Conservation (phyloP, 2,329 filamentous ascomycete species). For the Alternaria dauci region DNA sequence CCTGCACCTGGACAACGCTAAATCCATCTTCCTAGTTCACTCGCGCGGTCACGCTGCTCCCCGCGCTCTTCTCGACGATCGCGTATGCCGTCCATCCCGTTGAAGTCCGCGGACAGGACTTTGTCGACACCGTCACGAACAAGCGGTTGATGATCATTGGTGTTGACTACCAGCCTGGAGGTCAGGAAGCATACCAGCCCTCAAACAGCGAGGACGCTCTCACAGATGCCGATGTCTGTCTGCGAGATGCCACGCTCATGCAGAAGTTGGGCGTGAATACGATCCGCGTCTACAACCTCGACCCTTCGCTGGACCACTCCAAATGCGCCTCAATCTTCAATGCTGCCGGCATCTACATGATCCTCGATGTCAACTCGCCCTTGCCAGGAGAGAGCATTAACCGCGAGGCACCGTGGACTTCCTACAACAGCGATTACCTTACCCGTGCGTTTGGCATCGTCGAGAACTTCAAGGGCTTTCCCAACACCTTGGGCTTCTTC, state of each 20-base stretch:
- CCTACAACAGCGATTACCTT: constrained; percentile 65
- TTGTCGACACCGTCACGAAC: constrained; percentile 66
- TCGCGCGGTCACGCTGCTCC: constrained; percentile 37
- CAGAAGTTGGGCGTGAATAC: constrained; percentile 70
- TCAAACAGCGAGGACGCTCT: constrained; percentile 62
- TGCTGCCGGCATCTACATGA: constrained; percentile 70
- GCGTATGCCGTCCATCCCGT: constrained; percentile 64
- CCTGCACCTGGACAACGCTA: constrained; percentile 15
- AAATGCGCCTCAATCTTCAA: constrained; percentile 72
- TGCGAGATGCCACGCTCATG: constrained; percentile 70
- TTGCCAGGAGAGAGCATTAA: constrained; percentile 65
- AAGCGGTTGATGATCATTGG: constrained; percentile 69
- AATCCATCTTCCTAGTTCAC: constrained; percentile 31
- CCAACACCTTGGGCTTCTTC: constrained; percentile 73
- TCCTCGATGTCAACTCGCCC: constrained; percentile 72
- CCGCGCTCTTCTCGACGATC: constrained; percentile 52
- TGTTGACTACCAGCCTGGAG: constrained; percentile 69
- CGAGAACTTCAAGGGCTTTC: constrained; percentile 72
- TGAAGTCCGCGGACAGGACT: constrained; percentile 66
- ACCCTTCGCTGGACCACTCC: constrained; percentile 67
- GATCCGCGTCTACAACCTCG: constrained; percentile 71
- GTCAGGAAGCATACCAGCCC: constrained; percentile 65
- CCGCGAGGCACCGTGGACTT: constrained; percentile 62
- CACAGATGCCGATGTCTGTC: constrained; percentile 64
- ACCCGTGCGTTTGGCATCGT: constrained; percentile 68